phyloP scores from a whole-genome alignment of 2,329 filamentous ascomycete species.

The Coniochaeta sp. region DNA sequence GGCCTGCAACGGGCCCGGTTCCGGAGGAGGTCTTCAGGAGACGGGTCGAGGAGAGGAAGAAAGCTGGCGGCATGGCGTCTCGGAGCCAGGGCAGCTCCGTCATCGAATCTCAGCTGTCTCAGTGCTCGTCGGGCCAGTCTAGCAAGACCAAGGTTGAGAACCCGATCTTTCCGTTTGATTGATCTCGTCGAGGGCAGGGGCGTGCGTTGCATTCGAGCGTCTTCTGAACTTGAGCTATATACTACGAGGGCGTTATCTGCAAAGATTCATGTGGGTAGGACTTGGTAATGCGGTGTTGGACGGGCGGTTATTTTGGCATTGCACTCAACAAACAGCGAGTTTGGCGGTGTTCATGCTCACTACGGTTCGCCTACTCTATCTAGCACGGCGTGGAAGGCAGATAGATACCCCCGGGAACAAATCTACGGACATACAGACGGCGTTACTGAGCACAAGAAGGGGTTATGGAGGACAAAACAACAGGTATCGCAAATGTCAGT shows the following conservation, averaged over 20 bases:
- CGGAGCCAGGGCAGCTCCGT: not conserved
- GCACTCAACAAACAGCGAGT: not conserved
- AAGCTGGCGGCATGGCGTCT: constrained; percentile 11
- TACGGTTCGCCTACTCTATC: not conserved
- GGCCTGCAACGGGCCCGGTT: constrained; percentile 33
- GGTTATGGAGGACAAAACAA: not conserved
- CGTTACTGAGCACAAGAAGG: too few relatives aligned
- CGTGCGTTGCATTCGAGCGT: too few relatives aligned
- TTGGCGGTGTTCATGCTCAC: not conserved
- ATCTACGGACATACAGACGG: not conserved
- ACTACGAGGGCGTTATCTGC: not conserved
- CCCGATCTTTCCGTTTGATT: not conserved
- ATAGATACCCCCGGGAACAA: not conserved
- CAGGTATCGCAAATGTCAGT: not conserved
- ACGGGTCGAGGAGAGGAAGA: constrained; percentile 23
- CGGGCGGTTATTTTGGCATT: not conserved
- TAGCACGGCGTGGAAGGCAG: not conserved
- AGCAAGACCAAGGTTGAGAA: not conserved
- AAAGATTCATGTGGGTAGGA: not conserved
- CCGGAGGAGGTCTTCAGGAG: constrained; percentile 35
- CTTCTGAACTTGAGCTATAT: too few relatives aligned
- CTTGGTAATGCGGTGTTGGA: not conserved
- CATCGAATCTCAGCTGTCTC: not conserved
- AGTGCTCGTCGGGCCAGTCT: not conserved
- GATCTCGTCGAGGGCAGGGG: not conserved